Evolutionary conservation across 2,329 filamentous ascomycete genomes (phyloP), one percentile per base, ranked within the genome.

Genomic region (Alternaria triticimaculans): DNA sequence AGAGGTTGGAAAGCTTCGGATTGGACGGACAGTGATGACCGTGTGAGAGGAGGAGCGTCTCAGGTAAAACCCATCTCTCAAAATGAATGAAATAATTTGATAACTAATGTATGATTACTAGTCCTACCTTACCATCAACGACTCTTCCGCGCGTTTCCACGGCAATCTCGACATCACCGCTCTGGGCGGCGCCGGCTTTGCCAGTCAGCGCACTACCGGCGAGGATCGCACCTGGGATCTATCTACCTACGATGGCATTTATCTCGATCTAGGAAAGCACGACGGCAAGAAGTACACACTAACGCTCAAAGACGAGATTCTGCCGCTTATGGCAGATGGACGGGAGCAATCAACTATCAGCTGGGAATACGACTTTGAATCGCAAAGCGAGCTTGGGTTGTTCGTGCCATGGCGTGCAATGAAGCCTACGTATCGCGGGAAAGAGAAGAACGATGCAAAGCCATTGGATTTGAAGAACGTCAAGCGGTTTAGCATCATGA

Each of bases 151-250:
- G 5, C 78, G 77, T 9, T 94, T 94, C 80, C 81, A 87, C 67
- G 92, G 93, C 3, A 83, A 84, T 23, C 85, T 96, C 20, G 92
- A 96, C 80, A 93, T 90, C 66, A 86, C 85, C 57, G 88, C 91
- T 0, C 87, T 96, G 0, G 92, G 92, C 25, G 92, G 92, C 28
- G 92, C 93, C 1, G 93, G 93, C 6, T 96, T 96, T 75, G 92
- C 92, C 10, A 92, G 90, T 5, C 93, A 95, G 76, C 87, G 90
- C 50, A 93, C 90, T 5, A 85, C 84, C 4, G 80, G 79, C 43
- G 87, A 88, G 8, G 81, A 85, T 43, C 80, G 84, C 14, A 80
- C 81, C 23, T 91, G 90, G 86, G 86, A 96, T 71, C 80, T 96
- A 8, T 86, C 85, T 2, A 74, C 70, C 11, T 91, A 89, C 70